phyloP scores from a whole-genome alignment of 2,329 filamentous ascomycete genomes.

The Fusarium bactridioides region DNA sequence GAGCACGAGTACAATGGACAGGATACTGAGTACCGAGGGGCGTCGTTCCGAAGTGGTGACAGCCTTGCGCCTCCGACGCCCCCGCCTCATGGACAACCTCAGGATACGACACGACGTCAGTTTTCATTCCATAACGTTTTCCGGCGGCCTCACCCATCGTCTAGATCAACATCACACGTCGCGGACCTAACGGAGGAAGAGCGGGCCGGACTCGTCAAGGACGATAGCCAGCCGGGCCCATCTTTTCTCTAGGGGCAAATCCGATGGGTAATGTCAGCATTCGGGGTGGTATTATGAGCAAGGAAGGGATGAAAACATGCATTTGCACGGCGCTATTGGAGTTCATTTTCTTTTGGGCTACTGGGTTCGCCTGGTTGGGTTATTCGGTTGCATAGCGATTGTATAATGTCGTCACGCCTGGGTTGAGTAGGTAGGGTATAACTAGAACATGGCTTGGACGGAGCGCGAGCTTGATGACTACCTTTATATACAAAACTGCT shows the following conservation, averaged over 20 bases:
- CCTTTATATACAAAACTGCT: constrained; percentile 34
- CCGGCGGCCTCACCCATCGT: constrained; percentile 49
- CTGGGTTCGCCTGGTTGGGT: constrained; percentile 1
- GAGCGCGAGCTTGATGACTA: constrained; percentile 39
- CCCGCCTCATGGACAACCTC: constrained; percentile 67
- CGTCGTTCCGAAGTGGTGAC: constrained; percentile 53
- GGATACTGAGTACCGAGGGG: constrained; percentile 59
- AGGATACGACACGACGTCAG: constrained; percentile 73
- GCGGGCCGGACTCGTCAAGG: constrained; percentile 80
- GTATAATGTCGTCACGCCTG: constrained; percentile 32
- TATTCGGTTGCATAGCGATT: constrained; percentile 28
- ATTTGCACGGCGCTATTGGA: constrained; percentile 38
- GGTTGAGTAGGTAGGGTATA: constrained; percentile 31
- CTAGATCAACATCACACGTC: constrained; percentile 32
- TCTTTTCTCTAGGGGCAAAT: constrained; percentile 32
- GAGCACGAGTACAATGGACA: constrained; percentile 57
- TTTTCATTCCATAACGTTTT: constrained; percentile 95
- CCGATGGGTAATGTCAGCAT: constrained; percentile 1
- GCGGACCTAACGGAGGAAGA: constrained; percentile 78
- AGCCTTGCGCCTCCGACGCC: constrained; percentile 67
- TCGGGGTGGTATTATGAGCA: constrained; percentile 1
- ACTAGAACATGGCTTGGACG: constrained; percentile 28
- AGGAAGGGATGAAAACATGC: constrained; percentile 16
- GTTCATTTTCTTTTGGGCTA: constrained; percentile 22
- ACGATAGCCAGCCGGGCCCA: constrained; percentile 43